phyloP scores from a whole-genome alignment of 164 flowering plant species.

The Vitis cinerea region DNA sequence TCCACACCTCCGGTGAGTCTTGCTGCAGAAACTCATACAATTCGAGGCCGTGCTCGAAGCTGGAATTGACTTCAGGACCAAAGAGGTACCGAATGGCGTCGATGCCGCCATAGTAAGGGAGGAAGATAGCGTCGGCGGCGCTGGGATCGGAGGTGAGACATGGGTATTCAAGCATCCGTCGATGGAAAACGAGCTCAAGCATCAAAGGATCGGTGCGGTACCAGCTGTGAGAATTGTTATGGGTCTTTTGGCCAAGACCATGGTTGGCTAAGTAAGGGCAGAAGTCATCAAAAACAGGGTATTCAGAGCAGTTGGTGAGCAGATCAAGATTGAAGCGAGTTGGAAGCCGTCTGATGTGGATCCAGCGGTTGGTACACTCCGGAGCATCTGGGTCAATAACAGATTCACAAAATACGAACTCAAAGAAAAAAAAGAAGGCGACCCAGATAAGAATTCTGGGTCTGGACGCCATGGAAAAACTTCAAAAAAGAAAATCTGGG shows the following conservation, averaged over 20 bases:
- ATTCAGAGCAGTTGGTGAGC: conserved; percentile 65
- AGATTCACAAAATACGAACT: conserved; percentile 3
- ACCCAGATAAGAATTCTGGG: conserved; percentile 4
- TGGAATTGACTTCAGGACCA: conserved; percentile 67
- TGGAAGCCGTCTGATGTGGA: conserved; percentile 82
- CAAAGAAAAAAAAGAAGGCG: conserved; percentile 14
- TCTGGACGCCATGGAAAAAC: conserved; percentile 10
- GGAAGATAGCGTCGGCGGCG: conserved; percentile 63
- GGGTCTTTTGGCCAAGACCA: conserved; percentile 92
- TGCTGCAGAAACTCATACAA: conserved; percentile 37
- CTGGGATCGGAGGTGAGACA: conserved; percentile 72
- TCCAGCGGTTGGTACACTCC: conserved; percentile 61
- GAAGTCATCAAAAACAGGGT: conserved; percentile 62
- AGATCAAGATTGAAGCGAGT: conserved; percentile 79
- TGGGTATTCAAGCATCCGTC: conserved; percentile 87
- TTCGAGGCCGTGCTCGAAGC: conserved; percentile 63
- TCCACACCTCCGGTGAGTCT: conserved; percentile 54
- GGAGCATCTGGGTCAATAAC: conserved; percentile 10
- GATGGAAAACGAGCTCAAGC: conserved; percentile 87
- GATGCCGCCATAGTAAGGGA: conserved; percentile 79
- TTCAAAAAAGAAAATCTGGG: no score
- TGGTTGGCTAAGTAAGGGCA: conserved; percentile 78
- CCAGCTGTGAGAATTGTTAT: conserved; percentile 84
- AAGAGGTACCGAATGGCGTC: conserved; percentile 69
- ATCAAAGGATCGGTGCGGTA: conserved; percentile 74